phyloP scores from a whole-genome alignment of 2,329 filamentous ascomycete genomes.

The Parascedosporium putredinis region DNA sequence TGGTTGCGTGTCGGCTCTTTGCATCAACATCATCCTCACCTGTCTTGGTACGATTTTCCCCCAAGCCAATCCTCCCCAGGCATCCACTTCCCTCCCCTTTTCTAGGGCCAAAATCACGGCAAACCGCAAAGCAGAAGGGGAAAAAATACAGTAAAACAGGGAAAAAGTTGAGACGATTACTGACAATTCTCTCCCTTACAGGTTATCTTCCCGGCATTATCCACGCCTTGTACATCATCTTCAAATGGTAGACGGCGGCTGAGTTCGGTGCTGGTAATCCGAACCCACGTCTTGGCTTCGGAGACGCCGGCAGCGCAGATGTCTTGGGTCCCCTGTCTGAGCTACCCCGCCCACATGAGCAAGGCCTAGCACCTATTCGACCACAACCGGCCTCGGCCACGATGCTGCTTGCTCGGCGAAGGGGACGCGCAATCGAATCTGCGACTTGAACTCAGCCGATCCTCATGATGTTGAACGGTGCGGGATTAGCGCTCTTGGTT shows the following conservation, averaged over 20 bases:
- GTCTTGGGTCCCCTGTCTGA: background rate
- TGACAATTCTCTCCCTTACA: slow-evolving; percentile 14
- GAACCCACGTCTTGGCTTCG: background rate
- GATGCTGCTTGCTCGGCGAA: too few species aligned
- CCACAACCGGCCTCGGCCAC: background rate
- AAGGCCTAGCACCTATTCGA: background rate
- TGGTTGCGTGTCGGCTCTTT: slow-evolving; percentile 74
- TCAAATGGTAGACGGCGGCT: slow-evolving; percentile 60
- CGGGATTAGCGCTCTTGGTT: background rate
- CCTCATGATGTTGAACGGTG: background rate
- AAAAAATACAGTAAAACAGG: too few species aligned
- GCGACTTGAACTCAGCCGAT: background rate
- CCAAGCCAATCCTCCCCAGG: background rate
- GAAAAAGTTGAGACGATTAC: background rate
- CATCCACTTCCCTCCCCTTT: background rate
- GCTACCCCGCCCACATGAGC: background rate
- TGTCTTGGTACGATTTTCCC: slow-evolving; percentile 41
- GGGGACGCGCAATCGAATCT: slow-evolving; percentile 1
- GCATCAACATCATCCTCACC: slow-evolving; percentile 89
- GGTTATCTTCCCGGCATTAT: slow-evolving; percentile 71
- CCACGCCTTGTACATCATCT: slow-evolving; percentile 87
- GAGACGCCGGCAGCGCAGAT: background rate
- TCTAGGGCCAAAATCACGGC: background rate
- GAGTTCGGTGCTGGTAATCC: background rate
- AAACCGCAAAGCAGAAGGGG: too few species aligned